Base-by-base conservation (phyloP, 2,329 filamentous ascomycete genomes). In the Aurifilum marmelostoma region DNA sequence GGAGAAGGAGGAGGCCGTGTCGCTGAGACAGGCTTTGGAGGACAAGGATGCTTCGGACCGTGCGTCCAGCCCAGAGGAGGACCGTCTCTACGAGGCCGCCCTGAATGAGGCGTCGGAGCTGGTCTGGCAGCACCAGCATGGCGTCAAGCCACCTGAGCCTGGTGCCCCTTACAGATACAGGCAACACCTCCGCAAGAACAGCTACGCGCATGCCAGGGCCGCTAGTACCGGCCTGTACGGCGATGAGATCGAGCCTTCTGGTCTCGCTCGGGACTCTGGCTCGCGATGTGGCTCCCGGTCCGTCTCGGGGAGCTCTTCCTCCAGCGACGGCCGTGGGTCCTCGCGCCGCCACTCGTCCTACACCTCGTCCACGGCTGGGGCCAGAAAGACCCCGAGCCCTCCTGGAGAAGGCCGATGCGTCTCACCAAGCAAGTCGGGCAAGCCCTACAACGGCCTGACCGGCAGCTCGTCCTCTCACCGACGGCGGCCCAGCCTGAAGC, bases 41-140 rank as follows among this genome's bases (percentile, higher is more conserved):
- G 89, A 92, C 74, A 87, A 94, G 85, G 87, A 92, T 69, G 72
- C 91, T 58, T 83, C 82, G 66, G 79, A 82, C 39, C 74, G 76
- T n/a, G 67, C 76, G 54, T 81, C 83, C 37, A 84, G 88, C 2
- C 69, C 69, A 16, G 88, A 90, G 27, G 89, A 91, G 69, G 78
- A 83, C 69, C 87, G 86, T 59, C 77, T 94, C 63, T 91, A 92
- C 76, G 82, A 87, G 16, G 90, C 90, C 54, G 92, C 92, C 39
- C 88, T 92, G 71, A 83, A 93, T 70, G 92, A 95, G 77, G 92
- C 92, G 14, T 89, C 91, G 1, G 91, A 94, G 77, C 83, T 95
- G 60, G 92, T 95, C 58, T 94, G 88, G 86, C 88, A 89, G 75
- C 92, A 95, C 76, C 85, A 91, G 76, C 86, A 93, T 73, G 87